Evolutionary conservation across 805 yeast species (phyloP).

Genomic region (Wickerhamomyces hampshirensis): DNA sequence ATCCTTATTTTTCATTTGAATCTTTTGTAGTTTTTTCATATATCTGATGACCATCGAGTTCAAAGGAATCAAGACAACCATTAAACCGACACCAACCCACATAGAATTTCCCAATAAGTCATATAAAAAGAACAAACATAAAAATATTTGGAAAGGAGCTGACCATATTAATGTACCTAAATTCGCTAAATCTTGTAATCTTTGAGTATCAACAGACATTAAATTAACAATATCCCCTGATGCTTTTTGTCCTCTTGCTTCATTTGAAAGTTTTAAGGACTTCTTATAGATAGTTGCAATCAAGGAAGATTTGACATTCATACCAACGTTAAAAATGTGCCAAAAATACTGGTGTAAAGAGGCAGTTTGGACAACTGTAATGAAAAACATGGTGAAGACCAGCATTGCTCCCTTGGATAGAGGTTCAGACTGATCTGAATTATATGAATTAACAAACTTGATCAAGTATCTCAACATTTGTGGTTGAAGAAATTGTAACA

Average conservation of each 20-base stretch:
- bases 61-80: constrained; percentile 74
- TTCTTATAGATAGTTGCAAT: constrained; percentile 66
- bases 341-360: constrained; percentile 76
- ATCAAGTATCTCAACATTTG: constrained; percentile 69
- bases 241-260: constrained; percentile 62
- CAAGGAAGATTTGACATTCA: constrained; percentile 66
- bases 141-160: constrained; percentile 81
- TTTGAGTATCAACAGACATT: constrained; percentile 91
- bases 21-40: constrained; percentile 70
- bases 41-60: constrained; percentile 64
- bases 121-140: constrained; percentile 72
- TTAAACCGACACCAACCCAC: constrained; percentile 91
- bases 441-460: constrained; percentile 45
- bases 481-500: constrained; percentile 80
- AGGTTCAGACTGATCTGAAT: constrained; percentile 40
- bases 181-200: constrained; percentile 78
- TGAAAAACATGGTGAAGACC: constrained; percentile 67
- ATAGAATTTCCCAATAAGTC: constrained; percentile 77
- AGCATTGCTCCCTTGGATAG: constrained; percentile 72
- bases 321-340: constrained; percentile 69
- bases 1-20: constrained; percentile 88
- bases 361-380: constrained; percentile 74
- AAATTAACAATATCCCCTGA: constrained; percentile 93
- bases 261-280: constrained; percentile 63
- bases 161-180: constrained; percentile 83